phyloP scores from a whole-genome alignment of 768 basidiomycete genomes.

The Amanita molliuscula region DNA sequence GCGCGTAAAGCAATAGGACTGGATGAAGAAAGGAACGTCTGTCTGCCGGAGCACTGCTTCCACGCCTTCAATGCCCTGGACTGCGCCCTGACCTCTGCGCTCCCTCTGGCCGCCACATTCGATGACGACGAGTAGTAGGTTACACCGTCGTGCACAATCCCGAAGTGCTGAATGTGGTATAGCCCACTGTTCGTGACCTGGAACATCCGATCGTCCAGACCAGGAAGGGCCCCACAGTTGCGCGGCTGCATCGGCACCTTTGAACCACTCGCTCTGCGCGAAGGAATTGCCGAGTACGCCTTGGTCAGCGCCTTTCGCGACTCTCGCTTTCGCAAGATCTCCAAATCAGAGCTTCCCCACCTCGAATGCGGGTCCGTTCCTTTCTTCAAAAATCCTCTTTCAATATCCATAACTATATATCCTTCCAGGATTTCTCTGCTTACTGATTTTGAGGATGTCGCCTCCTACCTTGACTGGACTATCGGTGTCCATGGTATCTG shows the following conservation, averaged over 20 bases:
- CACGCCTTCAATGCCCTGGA: constrained; percentile 76
- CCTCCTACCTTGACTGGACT: constrained; percentile 87
- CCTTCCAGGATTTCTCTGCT: constrained; percentile 73
- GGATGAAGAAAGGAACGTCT: constrained; percentile 32
- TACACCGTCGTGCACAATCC: background rate
- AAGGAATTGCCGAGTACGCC: constrained; percentile 85
- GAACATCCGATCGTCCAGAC: constrained; percentile 62
- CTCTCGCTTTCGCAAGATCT: constrained; percentile 74
- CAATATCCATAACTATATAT: background rate
- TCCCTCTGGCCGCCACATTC: constrained; percentile 53
- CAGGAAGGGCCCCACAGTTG: constrained; percentile 52
- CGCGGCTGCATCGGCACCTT: constrained; percentile 97
- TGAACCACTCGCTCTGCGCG: constrained; percentile 56
- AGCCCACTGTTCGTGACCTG: constrained; percentile 97
- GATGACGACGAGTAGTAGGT: constrained; percentile 72
- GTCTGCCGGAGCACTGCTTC: constrained; percentile 68
- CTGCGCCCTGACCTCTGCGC: constrained; percentile 54
- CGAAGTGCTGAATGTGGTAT: background rate
- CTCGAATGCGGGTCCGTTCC: constrained; percentile 74
- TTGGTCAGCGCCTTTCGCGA: constrained; percentile 88
- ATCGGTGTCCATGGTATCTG: constrained; percentile 88
- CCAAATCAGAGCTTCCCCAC: constrained; percentile 59
- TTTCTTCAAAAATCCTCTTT: background rate
- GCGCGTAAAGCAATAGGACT: constrained; percentile 22
- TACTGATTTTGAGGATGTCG: constrained; percentile 83